These are phyloP conservation scores for Colletotrichum falcatum DNA, from an alignment of 2,329 filamentous ascomycete genomes.

Conservation along the genomic window DNA sequence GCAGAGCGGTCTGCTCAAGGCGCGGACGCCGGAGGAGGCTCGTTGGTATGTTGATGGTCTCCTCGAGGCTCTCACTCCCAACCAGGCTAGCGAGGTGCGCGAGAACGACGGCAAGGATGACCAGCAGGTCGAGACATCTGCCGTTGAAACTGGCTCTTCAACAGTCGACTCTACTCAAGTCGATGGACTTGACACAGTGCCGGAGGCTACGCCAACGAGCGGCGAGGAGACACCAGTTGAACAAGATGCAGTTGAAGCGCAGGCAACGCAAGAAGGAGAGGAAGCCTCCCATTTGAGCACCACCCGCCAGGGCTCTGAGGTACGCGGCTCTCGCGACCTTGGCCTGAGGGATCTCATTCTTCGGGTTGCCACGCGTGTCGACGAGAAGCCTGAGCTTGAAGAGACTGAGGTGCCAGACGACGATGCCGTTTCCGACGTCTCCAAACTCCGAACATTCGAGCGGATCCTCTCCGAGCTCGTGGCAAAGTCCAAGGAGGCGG, in stretches of 20 bases:
- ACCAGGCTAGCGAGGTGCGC: conserved; percentile 33
- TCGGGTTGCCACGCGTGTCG: conserved; percentile 60
- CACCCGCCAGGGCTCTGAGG: conserved; percentile 11
- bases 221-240: not conserved
- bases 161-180: not conserved
- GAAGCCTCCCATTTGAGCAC: not conserved
- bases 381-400: conserved; percentile 48
- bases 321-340: conserved; percentile 30
- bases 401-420: conserved; percentile 43
- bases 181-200: not conserved
- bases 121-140: not conserved
- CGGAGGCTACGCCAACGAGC: not conserved
- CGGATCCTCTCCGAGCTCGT: conserved; percentile 63
- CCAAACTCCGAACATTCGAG: conserved; percentile 63
- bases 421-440: conserved; percentile 46
- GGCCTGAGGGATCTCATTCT: conserved; percentile 64
- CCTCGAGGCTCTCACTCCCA: conserved; percentile 59
- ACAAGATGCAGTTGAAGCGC: not conserved
- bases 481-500: conserved; percentile 42
- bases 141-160: not conserved
- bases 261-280: conserved; percentile 8
- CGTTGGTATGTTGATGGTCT: conserved; percentile 63
- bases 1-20: conserved; percentile 64
- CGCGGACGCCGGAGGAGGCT: conserved; percentile 59
- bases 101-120: conserved; percentile 53